Evolutionary conservation across 345 rosid species (phyloP).

Genomic region (Capsella bursapastoris): DNA sequence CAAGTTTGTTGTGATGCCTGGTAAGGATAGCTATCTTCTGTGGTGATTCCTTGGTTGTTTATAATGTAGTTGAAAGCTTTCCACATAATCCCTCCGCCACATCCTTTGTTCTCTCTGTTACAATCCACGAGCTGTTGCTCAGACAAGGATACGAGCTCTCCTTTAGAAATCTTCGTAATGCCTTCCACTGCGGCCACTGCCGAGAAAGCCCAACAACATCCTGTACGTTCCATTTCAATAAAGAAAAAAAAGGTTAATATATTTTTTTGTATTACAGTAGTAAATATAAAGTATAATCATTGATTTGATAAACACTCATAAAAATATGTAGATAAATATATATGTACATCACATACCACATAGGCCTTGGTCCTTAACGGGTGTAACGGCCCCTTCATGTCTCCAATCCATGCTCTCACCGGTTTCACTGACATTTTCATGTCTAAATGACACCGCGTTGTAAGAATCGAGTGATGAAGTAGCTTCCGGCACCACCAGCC

Average conservation of each 20-base stretch:
- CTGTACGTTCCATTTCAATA: conserved; percentile 28
- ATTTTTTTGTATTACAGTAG: no score
- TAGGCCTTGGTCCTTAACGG: conserved; percentile 40
- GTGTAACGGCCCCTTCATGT: conserved; percentile 50
- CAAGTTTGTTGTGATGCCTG: conserved; percentile 14
- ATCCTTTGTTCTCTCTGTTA: conserved; percentile 44
- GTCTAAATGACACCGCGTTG: conserved; percentile 30
- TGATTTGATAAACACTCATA: no score
- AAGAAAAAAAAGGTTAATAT: no score
- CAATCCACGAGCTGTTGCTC: conserved; percentile 69
- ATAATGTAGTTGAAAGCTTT: conserved; percentile 46
- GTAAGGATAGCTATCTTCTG: conserved; percentile 36
- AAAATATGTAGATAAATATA: no score
- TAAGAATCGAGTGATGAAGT: no score
- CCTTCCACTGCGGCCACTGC: conserved; percentile 57
- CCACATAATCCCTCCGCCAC: conserved; percentile 37
- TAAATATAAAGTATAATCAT: no score
- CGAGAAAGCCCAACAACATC: conserved; percentile 65
- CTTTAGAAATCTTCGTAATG: conserved; percentile 46
- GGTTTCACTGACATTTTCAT: conserved; percentile 33
- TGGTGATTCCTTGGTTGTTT: conserved; percentile 41
- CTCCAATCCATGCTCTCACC: conserved; percentile 51
- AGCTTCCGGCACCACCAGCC: conserved; percentile 23
- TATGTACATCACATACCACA: conserved; percentile 41
- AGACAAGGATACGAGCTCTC: conserved; percentile 47